Percentiles rank a stretch among this genome's conserved stretches.
These are phyloP conservation scores for Capronia epimyces DNA, from an alignment of 2,329 filamentous ascomycete species.

Conservation along the genomic window DNA sequence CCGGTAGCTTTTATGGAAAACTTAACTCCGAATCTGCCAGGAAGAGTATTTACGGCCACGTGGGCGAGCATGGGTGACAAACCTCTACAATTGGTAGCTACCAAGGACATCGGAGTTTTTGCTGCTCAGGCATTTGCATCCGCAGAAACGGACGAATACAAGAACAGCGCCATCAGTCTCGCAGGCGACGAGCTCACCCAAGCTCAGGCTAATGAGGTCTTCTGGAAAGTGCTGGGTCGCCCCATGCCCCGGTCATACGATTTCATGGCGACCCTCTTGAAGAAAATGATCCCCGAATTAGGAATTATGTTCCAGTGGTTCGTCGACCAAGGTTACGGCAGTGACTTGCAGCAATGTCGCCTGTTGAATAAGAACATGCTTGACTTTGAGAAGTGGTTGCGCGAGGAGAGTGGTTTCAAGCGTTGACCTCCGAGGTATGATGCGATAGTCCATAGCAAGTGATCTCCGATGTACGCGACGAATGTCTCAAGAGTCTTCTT, in stretches of 20 bases:
- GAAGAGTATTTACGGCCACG: slow-evolving; percentile 47
- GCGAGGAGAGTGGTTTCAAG: slow-evolving; percentile 42
- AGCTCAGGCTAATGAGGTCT: slow-evolving; percentile 42
- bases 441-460: neutral
- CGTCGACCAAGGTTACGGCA: slow-evolving; percentile 43
- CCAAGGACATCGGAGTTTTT: slow-evolving; percentile 50
- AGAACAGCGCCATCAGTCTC: slow-evolving; percentile 43
- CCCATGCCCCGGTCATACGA: slow-evolving; percentile 36
- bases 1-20: slow-evolving; percentile 61
- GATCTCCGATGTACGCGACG: neutral
- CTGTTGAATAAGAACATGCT: slow-evolving; percentile 43
- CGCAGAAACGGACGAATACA: slow-evolving; percentile 38
- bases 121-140: slow-evolving; percentile 47
- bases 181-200: slow-evolving; percentile 51
- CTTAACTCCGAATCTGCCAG: slow-evolving; percentile 43
- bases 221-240: slow-evolving; percentile 44
- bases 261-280: slow-evolving; percentile 20
- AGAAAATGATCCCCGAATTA: slow-evolving; percentile 34
- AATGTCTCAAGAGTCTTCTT: neutral
- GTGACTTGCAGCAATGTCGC: slow-evolving; percentile 42
- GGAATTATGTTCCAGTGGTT: slow-evolving; percentile 51
- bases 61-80: slow-evolving; percentile 40
- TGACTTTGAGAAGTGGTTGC: slow-evolving; percentile 47
- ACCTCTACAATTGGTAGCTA: slow-evolving; percentile 41
- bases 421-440: slow-evolving; percentile 8